Conservation (phyloP, 768 basidiomycete genomes). For the Tylopilus sp. region DNA sequence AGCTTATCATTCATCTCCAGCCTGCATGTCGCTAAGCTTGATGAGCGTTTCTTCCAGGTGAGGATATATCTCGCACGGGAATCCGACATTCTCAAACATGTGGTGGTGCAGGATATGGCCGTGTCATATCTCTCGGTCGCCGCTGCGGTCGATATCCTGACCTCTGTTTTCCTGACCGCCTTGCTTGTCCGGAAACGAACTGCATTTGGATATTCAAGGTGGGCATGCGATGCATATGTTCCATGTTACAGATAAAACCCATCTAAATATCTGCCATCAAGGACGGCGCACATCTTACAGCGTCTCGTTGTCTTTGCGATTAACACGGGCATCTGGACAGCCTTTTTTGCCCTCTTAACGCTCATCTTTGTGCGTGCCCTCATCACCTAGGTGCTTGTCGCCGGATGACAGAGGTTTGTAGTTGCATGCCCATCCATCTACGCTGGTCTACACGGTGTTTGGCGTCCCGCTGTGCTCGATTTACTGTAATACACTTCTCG, state of each 20-base stretch:
- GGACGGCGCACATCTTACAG: conserved; percentile 6
- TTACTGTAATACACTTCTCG: conserved; percentile 4
- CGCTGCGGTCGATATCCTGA: conserved; percentile 6
- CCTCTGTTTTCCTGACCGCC: neutral
- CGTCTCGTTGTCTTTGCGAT: conserved; percentile 11
- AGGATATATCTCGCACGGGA: neutral
- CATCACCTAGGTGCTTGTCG: neutral
- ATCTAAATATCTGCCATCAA: neutral
- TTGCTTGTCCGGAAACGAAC: conserved; percentile 4
- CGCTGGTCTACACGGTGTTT: neutral
- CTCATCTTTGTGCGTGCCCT: neutral
- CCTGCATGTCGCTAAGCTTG: neutral
- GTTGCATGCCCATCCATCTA: neutral
- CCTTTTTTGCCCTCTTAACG: conserved; percentile 44
- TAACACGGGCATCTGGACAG: conserved; percentile 42
- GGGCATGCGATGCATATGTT: neutral
- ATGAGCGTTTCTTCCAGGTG: neutral
- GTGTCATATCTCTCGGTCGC: neutral
- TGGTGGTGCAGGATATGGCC: neutral
- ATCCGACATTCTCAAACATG: neutral
- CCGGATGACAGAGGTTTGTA: neutral
- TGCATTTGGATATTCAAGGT: neutral
- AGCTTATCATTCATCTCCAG: neutral
- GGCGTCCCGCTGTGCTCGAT: neutral
- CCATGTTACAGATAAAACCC: neutral